Evolutionary conservation across 2,329 filamentous ascomycete species (phyloP).

Genomic region (Fusarium papillatum): DNA sequence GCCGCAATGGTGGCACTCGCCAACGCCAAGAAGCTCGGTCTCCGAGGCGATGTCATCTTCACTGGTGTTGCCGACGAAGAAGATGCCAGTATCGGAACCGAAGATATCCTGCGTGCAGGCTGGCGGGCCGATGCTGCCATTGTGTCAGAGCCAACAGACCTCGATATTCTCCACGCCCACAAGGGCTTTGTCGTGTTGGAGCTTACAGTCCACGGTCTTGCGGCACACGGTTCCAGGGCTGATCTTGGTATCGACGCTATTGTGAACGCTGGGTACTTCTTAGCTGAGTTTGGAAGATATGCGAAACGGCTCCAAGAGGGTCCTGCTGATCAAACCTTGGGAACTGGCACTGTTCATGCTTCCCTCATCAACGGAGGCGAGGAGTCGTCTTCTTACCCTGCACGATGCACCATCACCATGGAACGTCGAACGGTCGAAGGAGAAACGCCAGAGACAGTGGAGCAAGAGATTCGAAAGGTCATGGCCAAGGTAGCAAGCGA

Average conservation of each 20-base stretch:
- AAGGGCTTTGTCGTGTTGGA: slow-evolving; percentile 65
- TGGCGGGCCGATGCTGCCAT: slow-evolving; percentile 67
- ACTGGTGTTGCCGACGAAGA: slow-evolving; percentile 69
- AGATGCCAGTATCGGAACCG: slow-evolving; percentile 62
- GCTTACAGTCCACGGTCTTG: slow-evolving; percentile 56
- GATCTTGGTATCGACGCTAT: slow-evolving; percentile 65
- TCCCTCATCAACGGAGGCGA: slow-evolving; percentile 64
- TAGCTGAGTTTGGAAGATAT: slow-evolving; percentile 59
- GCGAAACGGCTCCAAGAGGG: slow-evolving; percentile 47
- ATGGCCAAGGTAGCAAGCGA: slow-evolving; percentile 49
- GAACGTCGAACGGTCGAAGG: slow-evolving; percentile 63
- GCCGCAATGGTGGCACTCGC: slow-evolving; percentile 58
- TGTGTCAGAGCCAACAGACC: slow-evolving; percentile 61
- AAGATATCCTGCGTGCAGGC: slow-evolving; percentile 62
- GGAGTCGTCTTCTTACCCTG: slow-evolving; percentile 65
- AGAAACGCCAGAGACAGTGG: slow-evolving; percentile 55
- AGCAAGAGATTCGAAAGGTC: slow-evolving; percentile 53
- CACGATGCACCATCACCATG: slow-evolving; percentile 60
- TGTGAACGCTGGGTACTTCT: slow-evolving; percentile 59
- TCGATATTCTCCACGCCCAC: slow-evolving; percentile 59
- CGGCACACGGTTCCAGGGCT: slow-evolving; percentile 58
- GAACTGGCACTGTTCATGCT: slow-evolving; percentile 59
- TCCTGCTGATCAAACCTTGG: slow-evolving; percentile 49
- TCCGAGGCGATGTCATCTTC: slow-evolving; percentile 64
- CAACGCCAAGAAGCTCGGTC: slow-evolving; percentile 51